Evolutionary conservation across 2,329 filamentous ascomycete genomes (phyloP), one percentile per base, ranked within the genome.

Genomic region (Diaporthe ampelina): DNA sequence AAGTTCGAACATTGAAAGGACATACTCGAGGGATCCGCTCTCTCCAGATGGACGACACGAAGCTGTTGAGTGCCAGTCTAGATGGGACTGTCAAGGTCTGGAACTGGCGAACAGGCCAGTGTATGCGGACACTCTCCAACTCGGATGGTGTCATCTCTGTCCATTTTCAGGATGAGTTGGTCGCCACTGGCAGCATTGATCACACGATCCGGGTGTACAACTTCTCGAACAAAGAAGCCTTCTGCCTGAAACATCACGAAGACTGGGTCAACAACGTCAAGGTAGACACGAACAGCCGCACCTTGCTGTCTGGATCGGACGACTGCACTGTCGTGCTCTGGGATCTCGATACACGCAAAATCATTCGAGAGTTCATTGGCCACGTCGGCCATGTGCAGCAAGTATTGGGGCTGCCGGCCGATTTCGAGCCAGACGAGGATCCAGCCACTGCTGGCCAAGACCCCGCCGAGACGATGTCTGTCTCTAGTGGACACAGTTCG

Each of bases 231-330:
- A 95, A 94, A 81, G 92, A 94, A 70, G 94, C 93, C 0, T 97
- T 93, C 78, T 89, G 91, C 69, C 88, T 99, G 17, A 91, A 92
- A 32, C 96, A 95, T 11, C 97, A 99, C 81, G 91, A 88, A 0
- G 95, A 98, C 82, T 98, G 96, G 94, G 95, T 99, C 79, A 99
- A 99, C 83, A 93, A 94, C n/a, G 96, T 98, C 43, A 93, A 93
- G 77, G 91, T 99, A 50, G 95, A 99, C 82, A 89, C 92, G 0
- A 85, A 89, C 1, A 97, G 94, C 13, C 92, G 94, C 19, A 98
- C 95, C 0, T 89, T 98, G 4, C 93, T 98, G 80, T 98, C 96
- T 0, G 95, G 95, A 1, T 98, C 95, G 0, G 97, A 99, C 81
- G 97, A 99, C 82, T 93, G 95, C 80, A 97, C 94, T 0, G 91